Evolutionary conservation across 2,329 filamentous ascomycete genomes (phyloP), one percentile per base, ranked within the genome.

Genomic region (Diaporthe aspalathi): DNA sequence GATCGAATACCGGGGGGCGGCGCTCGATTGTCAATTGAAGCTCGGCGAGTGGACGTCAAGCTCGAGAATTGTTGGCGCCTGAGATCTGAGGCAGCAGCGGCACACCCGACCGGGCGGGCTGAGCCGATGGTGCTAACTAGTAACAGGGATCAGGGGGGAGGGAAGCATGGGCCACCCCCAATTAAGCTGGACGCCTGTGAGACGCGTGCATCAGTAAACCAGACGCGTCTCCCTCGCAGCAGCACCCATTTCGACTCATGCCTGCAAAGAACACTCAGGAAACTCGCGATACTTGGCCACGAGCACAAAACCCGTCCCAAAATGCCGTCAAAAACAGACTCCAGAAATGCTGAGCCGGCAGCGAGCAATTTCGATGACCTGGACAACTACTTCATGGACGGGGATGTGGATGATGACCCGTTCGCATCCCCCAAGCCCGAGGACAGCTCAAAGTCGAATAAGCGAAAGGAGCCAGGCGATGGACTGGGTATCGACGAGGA

Each of bases 401-500:
- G 76, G 73, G 84, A 87, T 74, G 79, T 86, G 24, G 78, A 79
- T 14, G 73, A 85, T 53, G 84, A 87, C 66, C 84, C 85, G 1
- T 87, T 89, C 72, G 80, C 82, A 29, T 83, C 86, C n/a, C 84
- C 83, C 24, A 83, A 80, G 67, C 79, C 83, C 22, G 81, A 82
- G 20, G 75, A 79, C 38, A 83, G 80, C 67, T 79, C 83, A 27
- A 81, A 82, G 16, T 75, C 79, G 72, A 86, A 84, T 73, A 87
- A 88, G 75, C 85, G 83, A 53, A 86, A 86, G 70, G 83, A 83
- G 29, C 80, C 82, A 1, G 83, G 86, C 35, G 69, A 73, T 54
- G 86, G 86, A 0, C 83, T 97, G 2, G 94, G 95, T 56, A 90
- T 98, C 70, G 95, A 98, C 74, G 90, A 97, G 78, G 94, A 97